Percentiles rank a stretch among this genome's conserved stretches.
Evolutionary conservation across 768 basidiomycete genomes (phyloP).

Genomic region (Suillus brevipes): DNA sequence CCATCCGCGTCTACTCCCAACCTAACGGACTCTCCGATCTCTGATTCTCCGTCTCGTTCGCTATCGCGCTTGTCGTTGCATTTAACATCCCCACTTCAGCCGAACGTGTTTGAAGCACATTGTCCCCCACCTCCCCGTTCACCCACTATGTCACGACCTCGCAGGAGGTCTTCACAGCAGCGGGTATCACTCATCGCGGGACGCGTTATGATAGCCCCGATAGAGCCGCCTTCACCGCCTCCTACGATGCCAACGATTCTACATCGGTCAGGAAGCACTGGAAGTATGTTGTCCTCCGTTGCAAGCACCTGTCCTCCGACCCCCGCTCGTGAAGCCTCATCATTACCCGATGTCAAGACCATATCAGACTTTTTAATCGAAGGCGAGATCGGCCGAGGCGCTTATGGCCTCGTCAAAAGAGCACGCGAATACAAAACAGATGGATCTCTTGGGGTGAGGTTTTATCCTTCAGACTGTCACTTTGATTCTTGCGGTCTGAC

Average conservation of each 20-base stretch:
- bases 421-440: constrained; percentile 75
- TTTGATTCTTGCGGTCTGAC: constrained; percentile 23
- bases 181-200: constrained; percentile 84
- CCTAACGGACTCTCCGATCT: constrained; percentile 31
- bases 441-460: constrained; percentile 81
- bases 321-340: constrained; percentile 38
- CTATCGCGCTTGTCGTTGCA: constrained; percentile 5
- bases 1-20: constrained; percentile 29
- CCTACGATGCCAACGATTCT: constrained; percentile 62
- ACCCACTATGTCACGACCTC: constrained; percentile 60
- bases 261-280: constrained; percentile 61
- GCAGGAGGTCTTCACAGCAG: constrained; percentile 80
- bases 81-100: constrained; percentile 19
- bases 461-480: constrained; percentile 8
- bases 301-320: constrained; percentile 65
- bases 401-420: constrained; percentile 93
- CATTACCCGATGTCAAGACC: constrained; percentile 57
- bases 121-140: constrained; percentile 43
- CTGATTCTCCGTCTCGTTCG: constrained; percentile 29
- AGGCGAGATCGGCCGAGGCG: constrained; percentile 88
- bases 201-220: constrained; percentile 72
- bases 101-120: constrained; percentile 20
- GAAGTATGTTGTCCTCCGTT: constrained; percentile 61
- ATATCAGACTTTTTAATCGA: constrained; percentile 88
- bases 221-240: constrained; percentile 70